Conservation (phyloP, 2,329 filamentous ascomycete species). For the Calonectria leucothoes region DNA sequence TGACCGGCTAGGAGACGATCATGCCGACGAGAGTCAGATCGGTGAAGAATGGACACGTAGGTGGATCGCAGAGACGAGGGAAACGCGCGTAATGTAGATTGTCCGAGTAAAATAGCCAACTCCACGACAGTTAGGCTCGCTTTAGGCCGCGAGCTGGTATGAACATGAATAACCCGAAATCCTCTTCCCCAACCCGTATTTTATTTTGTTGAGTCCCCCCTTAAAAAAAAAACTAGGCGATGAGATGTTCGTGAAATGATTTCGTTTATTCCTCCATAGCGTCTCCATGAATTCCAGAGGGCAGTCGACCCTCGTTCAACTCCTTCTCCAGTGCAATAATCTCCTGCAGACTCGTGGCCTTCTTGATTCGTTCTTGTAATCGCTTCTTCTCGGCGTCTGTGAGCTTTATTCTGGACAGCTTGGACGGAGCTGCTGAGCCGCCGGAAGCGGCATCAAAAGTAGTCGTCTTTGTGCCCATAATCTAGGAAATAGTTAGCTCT, state of each 20-base stretch:
- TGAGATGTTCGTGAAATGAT: conserved; percentile 4
- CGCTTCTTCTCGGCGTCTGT: conserved; percentile 89
- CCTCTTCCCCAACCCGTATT: conserved; percentile 28
- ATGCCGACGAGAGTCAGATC: background rate
- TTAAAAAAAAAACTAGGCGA: conserved; percentile 14
- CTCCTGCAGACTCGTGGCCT: conserved; percentile 89
- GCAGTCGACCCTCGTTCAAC: conserved; percentile 88
- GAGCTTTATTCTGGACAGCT: conserved; percentile 82
- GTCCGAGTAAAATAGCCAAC: conserved; percentile 12
- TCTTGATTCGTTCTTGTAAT: conserved; percentile 87
- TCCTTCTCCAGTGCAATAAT: conserved; percentile 93
- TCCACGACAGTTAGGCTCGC: conserved; percentile 15
- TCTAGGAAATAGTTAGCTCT: conserved; percentile 57
- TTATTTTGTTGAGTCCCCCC: conserved; percentile 21
- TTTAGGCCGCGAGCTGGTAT: conserved; percentile 25
- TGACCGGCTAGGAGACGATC: conserved; percentile 62
- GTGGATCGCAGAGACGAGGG: background rate
- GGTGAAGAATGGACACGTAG: background rate
- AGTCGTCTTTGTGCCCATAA: conserved; percentile 86
- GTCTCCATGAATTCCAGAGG: conserved; percentile 70
- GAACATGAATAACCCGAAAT: conserved; percentile 27
- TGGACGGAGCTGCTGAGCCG: conserved; percentile 60
- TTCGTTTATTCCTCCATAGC: conserved; percentile 69
- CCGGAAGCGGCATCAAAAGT: conserved; percentile 71
- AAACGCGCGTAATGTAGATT: conserved; percentile 12